A percentile compares a stretch with the other conserved stretches of the same genome.
These are phyloP conservation scores for Pistacia vera DNA, from an alignment of 345 rosid genomes.

Conservation along the genomic window DNA sequence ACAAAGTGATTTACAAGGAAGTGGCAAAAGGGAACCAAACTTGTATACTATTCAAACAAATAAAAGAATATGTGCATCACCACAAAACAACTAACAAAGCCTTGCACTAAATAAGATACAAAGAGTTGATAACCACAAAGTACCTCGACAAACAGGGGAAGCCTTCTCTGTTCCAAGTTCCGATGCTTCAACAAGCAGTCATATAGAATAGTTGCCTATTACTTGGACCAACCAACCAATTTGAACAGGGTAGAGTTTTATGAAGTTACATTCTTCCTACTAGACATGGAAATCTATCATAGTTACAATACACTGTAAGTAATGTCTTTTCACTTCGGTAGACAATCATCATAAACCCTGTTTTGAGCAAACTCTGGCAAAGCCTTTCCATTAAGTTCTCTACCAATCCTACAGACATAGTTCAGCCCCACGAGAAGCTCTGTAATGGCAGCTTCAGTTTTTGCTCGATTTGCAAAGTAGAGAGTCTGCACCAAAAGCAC, in stretches of 20 bases:
- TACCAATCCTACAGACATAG: slow-evolving; percentile 42
- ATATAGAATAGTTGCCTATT: neutral
- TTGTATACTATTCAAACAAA: slow-evolving; percentile 12
- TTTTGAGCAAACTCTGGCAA: slow-evolving; percentile 7
- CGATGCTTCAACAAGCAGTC: no score
- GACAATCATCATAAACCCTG: slow-evolving; percentile 3
- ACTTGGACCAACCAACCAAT: neutral
- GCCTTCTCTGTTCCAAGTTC: no score
- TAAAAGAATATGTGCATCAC: slow-evolving; percentile 18
- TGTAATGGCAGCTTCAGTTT: slow-evolving; percentile 61
- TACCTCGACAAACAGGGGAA: slow-evolving; percentile 10
- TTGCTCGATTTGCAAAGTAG: slow-evolving; percentile 55
- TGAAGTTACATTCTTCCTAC: neutral
- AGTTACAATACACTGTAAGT: neutral
- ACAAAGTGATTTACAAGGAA: slow-evolving; percentile 11
- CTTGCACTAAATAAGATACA: slow-evolving; percentile 6
- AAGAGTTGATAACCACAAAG: slow-evolving; percentile 6
- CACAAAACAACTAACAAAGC: slow-evolving; percentile 1
- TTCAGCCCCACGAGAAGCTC: slow-evolving; percentile 69
- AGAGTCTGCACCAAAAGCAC: slow-evolving; percentile 67
- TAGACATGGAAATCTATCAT: neutral
- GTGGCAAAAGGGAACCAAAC: slow-evolving; percentile 3
- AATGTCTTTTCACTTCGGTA: slow-evolving; percentile 12
- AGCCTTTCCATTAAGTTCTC: slow-evolving; percentile 24
- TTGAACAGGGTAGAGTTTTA: neutral